These are phyloP conservation scores for Ophiostoma perfectum DNA, from an alignment of 2,329 filamentous ascomycete species.

Conservation along the genomic window DNA sequence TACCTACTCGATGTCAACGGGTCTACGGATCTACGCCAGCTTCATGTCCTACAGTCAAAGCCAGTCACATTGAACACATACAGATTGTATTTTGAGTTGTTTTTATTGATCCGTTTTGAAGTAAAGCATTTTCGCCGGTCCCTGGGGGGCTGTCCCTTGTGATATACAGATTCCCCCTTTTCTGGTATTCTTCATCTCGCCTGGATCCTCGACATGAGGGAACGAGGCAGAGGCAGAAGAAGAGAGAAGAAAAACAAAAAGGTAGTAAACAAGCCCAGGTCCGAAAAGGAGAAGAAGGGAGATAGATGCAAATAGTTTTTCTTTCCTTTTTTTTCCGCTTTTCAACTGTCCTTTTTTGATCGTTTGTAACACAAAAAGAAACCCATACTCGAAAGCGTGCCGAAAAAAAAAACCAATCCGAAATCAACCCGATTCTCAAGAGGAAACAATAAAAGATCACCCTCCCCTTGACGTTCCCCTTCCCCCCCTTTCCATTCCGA, in stretches of 20 bases:
- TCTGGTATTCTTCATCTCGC: neutral
- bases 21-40: too few species aligned
- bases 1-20: neutral
- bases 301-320: slow-evolving; percentile 7
- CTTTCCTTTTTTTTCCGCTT: neutral
- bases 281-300: neutral
- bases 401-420: slow-evolving; percentile 14
- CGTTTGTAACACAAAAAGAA: slow-evolving; percentile 9
- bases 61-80: neutral
- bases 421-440: slow-evolving; percentile 12
- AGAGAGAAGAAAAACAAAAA: slow-evolving; percentile 2
- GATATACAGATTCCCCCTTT: neutral
- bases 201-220: neutral
- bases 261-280: slow-evolving; percentile 11
- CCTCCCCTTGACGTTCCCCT: neutral
- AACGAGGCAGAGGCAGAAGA: neutral
- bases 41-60: neutral
- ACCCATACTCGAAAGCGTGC: slow-evolving; percentile 16
- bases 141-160: neutral
- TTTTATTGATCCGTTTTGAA: slow-evolving; percentile 12
- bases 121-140: slow-evolving; percentile 12
- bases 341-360: slow-evolving; percentile 3
- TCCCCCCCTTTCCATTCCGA: neutral
- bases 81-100: slow-evolving; percentile 4
- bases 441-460: neutral